Evolutionary conservation across 352 stramenopile species (phyloP).

Genomic region (Phytophthora citrophthora): DNA sequence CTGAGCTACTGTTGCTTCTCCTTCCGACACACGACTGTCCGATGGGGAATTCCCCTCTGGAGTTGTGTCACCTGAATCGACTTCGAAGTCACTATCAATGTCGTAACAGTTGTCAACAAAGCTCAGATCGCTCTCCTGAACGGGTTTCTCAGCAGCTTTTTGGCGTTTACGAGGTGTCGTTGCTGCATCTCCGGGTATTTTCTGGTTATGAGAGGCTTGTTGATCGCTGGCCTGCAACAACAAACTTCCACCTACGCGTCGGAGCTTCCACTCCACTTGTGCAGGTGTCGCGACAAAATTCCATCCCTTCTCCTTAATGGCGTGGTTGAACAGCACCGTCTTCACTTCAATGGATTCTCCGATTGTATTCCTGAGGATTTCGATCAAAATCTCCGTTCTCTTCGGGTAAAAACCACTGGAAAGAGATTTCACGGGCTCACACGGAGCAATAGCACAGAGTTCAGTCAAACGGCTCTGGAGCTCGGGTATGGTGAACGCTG

Average conservation of each 20-base stretch:
- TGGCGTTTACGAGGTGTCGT: conserved; percentile 1
- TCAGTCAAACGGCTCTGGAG: conserved; percentile 9
- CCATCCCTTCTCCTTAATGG: conserved; percentile 25
- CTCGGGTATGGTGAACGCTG: conserved; percentile 6
- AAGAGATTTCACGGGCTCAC: too few relatives aligned
- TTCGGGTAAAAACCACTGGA: conserved; percentile 6
- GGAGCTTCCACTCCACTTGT: conserved; percentile 16
- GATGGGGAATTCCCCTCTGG: neutral
- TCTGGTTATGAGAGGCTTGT: neutral
- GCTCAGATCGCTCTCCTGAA: neutral
- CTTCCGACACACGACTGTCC: neutral
- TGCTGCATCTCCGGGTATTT: neutral
- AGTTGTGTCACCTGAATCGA: neutral
- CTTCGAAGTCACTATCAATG: neutral
- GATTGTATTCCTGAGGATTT: too few relatives aligned
- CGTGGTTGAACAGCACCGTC: conserved; percentile 22
- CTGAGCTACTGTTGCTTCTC: neutral
- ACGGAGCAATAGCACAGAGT: conserved; percentile 6
- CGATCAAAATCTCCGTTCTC: conserved; percentile 11
- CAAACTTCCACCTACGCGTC: neutral
- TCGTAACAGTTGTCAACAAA: neutral
- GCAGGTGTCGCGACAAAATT: conserved; percentile 7
- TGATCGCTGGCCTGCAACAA: too few relatives aligned
- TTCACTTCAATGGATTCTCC: conserved; percentile 23
- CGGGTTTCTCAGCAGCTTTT: neutral